Evolutionary conservation across 805 yeast genomes (phyloP).

Genomic region (Yamadazyma sp.): DNA sequence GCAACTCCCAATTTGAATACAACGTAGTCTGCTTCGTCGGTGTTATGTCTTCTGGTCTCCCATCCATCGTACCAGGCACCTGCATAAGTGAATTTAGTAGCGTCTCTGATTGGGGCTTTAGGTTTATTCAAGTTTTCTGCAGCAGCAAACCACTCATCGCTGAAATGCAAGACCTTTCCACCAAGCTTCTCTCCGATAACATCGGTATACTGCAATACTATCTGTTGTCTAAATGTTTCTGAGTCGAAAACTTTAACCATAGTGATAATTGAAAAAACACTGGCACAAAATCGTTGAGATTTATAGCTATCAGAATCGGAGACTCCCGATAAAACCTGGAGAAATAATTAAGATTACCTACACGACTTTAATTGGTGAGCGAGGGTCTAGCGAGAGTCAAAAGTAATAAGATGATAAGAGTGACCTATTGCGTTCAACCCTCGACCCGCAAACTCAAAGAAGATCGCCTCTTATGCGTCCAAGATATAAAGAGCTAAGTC

Average conservation of each 20-base stretch:
- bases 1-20: conserved; percentile 80
- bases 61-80: conserved; percentile 99
- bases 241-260: conserved; percentile 22
- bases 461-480: too few species aligned
- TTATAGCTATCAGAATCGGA: conserved; percentile 5
- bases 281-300: conserved; percentile 2
- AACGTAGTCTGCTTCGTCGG: conserved; percentile 85
- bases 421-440: too few species aligned
- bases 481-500: too few species aligned
- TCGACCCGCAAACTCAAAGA: too few species aligned
- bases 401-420: too few species aligned
- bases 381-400: conserved; percentile 8
- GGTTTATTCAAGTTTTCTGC: conserved; percentile 87
- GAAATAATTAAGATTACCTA: too few species aligned
- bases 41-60: conserved; percentile 96
- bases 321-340: conserved; percentile 3
- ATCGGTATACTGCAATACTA: conserved; percentile 62
- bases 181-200: conserved; percentile 85
- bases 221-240: conserved; percentile 44
- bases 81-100: conserved; percentile 71
- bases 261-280: neutral
- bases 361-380: conserved; percentile 6
- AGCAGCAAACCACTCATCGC: conserved; percentile 95
- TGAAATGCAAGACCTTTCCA: conserved; percentile 63
- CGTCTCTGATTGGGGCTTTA: conserved; percentile 75